Conservation (phyloP, 163 green algal genomes). For the Chlorella variabilis region DNA sequence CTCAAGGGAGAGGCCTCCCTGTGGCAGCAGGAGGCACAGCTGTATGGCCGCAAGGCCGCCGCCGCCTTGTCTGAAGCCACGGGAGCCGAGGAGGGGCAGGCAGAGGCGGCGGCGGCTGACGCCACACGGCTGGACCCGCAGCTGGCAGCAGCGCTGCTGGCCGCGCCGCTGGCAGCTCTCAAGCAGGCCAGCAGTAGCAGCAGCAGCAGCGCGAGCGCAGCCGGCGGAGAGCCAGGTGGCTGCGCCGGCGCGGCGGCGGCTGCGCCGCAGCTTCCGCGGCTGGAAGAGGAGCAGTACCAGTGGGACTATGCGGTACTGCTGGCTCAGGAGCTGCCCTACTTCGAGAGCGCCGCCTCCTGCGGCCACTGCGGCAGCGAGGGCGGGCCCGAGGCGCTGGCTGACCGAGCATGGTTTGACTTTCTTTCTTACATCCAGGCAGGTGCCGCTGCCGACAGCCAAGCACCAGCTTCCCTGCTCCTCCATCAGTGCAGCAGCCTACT, state of each 20-base stretch:
- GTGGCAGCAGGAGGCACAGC: conserved; percentile 23
- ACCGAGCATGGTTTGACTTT: conserved; percentile 24
- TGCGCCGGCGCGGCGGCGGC: neutral
- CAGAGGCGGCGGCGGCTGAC: neutral
- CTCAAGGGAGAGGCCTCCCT: conserved; percentile 10
- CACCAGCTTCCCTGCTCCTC: too few relatives aligned
- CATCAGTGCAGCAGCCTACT: too few relatives aligned
- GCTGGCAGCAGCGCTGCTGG: conserved; percentile 19
- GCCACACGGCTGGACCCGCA: neutral
- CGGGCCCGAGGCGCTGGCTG: neutral
- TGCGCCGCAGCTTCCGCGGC: neutral
- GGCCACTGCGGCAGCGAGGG: neutral
- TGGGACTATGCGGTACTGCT: neutral
- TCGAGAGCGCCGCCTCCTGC: neutral
- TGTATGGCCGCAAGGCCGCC: neutral
- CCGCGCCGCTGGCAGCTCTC: conserved; percentile 15
- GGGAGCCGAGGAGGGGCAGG: neutral
- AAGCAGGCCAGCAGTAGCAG: neutral
- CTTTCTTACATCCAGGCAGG: neutral
- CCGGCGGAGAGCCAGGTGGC: neutral
- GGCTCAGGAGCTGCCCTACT: conserved; percentile 23
- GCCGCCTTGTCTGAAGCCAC: neutral
- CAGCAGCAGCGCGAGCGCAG: neutral
- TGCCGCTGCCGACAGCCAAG: too few relatives aligned
- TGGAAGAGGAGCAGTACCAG: conserved; percentile 2